phyloP scores from a whole-genome alignment of 441 rosid species.

The Arabidopsis hybrid region DNA sequence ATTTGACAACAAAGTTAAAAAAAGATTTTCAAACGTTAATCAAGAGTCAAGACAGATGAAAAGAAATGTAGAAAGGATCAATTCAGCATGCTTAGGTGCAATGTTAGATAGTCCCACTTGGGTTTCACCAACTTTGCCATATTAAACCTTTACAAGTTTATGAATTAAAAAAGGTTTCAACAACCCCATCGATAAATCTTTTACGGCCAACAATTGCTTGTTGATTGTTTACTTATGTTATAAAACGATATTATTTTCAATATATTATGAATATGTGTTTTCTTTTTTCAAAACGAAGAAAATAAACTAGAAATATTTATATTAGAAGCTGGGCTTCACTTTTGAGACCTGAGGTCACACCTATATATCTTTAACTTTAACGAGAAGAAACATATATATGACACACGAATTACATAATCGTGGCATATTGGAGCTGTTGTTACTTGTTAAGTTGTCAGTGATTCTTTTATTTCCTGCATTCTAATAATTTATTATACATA shows the following conservation, averaged over 20 bases:
- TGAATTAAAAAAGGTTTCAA: constrained; percentile 38
- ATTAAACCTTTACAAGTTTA: constrained; percentile 32
- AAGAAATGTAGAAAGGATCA: constrained; percentile 42
- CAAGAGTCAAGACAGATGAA: constrained; percentile 24
- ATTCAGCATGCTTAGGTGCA: constrained; percentile 43
- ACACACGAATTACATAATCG: constrained; percentile 35
- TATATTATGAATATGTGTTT: neutral
- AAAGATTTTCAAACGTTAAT: constrained; percentile 14
- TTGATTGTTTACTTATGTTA: constrained; percentile 23
- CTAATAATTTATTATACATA: neutral
- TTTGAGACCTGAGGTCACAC: constrained; percentile 31
- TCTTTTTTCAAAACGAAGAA: constrained; percentile 13
- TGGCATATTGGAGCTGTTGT: constrained; percentile 29
- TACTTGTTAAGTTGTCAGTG: neutral
- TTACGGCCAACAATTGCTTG: constrained; percentile 21
- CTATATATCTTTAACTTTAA: constrained; percentile 17
- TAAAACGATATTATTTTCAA: neutral
- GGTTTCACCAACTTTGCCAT: constrained; percentile 45
- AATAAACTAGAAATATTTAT: neutral
- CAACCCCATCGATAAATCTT: constrained; percentile 38
- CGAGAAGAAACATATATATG: constrained; percentile 28
- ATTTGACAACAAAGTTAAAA: constrained; percentile 18
- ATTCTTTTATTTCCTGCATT: neutral
- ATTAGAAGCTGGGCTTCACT: constrained; percentile 29
- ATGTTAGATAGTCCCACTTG: constrained; percentile 47